Base-by-base conservation (phyloP, 176 grass and related monocot species). In the Cenchrus fungigraminus region DNA sequence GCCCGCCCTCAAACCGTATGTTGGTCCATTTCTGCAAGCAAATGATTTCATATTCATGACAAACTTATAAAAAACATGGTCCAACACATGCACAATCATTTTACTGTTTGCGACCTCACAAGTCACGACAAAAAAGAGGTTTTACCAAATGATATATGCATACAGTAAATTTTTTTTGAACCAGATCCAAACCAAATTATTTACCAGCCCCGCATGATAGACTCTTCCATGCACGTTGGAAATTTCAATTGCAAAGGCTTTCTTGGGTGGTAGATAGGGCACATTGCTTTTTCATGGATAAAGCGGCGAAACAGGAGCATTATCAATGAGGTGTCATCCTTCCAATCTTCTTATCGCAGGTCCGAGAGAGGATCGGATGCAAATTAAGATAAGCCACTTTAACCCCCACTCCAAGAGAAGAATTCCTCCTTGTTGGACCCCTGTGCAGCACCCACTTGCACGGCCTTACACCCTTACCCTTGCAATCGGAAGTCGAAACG, bases 21-120 rank as follows among this genome's bases (percentile, higher is more conserved):
- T 71, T 76, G 89, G 85, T 80, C 85, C 85, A 87, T 75, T 87
- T 91, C 85, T 87, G n/a, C 80, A 62, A 63, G n/a, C 63, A 46
- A 52, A 75, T 79, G 80, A 65, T 87, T 54, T 59, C 57, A 73
- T 49, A 79, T 64, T 56, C 37, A 9, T 56, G 55, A 16, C 55
- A 70, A 28, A 43, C 22, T 31, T 73, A 51, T 16, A 53, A 43
- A 60, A 49, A 87, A 59, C 61, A 76, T 51, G 79, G 62, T 76
- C 71, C 71, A 76, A 37, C 19, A 61, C 28, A 16, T 25, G 77
- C 28, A 16, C 62, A 53, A 56, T 57, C 78, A 57, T 42, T 58
- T 54, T 25, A 14, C 25, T 79, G 60, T 87, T 63, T 53, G 28
- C 20, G 29, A 61, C 13, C 11, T 25, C 60, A 40, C 74, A 8